Evolutionary conservation across 2,329 filamentous ascomycete genomes (phyloP).

Genomic region (Sphaerulina populicola): DNA sequence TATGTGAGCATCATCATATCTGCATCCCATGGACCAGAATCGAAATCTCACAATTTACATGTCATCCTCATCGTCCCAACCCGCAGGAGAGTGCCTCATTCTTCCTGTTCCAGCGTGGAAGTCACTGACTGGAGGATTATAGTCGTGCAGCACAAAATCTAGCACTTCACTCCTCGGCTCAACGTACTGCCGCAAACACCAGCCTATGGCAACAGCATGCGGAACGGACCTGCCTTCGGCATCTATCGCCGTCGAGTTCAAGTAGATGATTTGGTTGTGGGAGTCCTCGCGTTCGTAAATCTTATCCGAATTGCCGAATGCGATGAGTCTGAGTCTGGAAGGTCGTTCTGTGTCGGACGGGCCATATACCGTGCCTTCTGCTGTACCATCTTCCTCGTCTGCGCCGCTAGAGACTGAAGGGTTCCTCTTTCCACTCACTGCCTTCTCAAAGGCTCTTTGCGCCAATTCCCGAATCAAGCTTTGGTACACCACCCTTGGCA

Average conservation of each 20-base stretch:
- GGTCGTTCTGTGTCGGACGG: neutral
- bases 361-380: neutral
- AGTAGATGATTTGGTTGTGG: conserved; percentile 41
- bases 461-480: conserved; percentile 34
- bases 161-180: conserved; percentile 41
- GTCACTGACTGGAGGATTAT: conserved; percentile 35
- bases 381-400: conserved; percentile 8
- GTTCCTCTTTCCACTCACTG: conserved; percentile 11
- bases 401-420: neutral
- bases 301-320: conserved; percentile 41
- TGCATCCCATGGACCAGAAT: too few relatives aligned
- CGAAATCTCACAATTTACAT: neutral
- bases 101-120: conserved; percentile 4
- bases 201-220: conserved; percentile 40
- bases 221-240: conserved; percentile 36
- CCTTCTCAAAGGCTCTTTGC: conserved; percentile 24
- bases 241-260: conserved; percentile 38
- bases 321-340: conserved; percentile 38
- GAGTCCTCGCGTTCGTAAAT: conserved; percentile 43
- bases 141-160: conserved; percentile 37
- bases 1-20: too few relatives aligned
- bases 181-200: conserved; percentile 40
- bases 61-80: neutral
- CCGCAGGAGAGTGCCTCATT: neutral
- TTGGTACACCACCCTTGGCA: conserved; percentile 41